phyloP scores from a whole-genome alignment of 2,329 filamentous ascomycete genomes.

The Cladosporium halotolerans region DNA sequence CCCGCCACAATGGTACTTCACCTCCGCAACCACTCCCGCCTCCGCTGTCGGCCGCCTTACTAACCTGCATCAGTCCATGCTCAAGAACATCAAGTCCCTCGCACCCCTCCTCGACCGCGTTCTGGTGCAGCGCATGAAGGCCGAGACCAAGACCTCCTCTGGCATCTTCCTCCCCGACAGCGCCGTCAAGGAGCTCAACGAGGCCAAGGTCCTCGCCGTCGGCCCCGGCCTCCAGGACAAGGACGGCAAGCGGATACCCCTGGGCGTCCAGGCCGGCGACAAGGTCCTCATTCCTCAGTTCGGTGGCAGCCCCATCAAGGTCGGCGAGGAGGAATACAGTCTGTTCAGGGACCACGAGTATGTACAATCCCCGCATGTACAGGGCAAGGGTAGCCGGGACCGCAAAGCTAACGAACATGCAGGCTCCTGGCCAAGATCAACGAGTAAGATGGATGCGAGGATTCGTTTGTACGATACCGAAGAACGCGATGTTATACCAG shows the following conservation, averaged over 20 bases:
- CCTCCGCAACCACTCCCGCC: neutral
- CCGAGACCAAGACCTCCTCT: slow-evolving; percentile 89
- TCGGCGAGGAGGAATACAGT: slow-evolving; percentile 92
- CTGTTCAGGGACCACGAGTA: slow-evolving; percentile 98
- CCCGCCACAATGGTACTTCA: slow-evolving; percentile 21
- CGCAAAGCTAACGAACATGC: slow-evolving; percentile 18
- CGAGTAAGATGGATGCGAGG: slow-evolving; percentile 57
- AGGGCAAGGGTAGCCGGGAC: neutral
- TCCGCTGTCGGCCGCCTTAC: neutral
- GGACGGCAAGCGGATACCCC: slow-evolving; percentile 79
- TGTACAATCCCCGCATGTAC: slow-evolving; percentile 38
- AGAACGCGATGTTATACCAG: slow-evolving; percentile 8
- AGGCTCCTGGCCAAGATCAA: slow-evolving; percentile 99
- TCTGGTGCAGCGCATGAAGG: slow-evolving; percentile 95
- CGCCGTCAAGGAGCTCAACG: slow-evolving; percentile 95
- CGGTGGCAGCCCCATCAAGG: slow-evolving; percentile 91
- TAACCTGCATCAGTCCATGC: slow-evolving; percentile 42
- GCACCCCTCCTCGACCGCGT: slow-evolving; percentile 96
- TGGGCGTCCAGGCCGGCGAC: slow-evolving; percentile 78
- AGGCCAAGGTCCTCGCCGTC: slow-evolving; percentile 92
- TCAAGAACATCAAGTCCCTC: slow-evolving; percentile 93
- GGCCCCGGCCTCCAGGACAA: slow-evolving; percentile 83
- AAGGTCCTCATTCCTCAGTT: slow-evolving; percentile 94
- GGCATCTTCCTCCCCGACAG: slow-evolving; percentile 98
- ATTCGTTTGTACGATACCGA: slow-evolving; percentile 8